Evolutionary conservation across 73 alveolate genomes (phyloP), one percentile per base, ranked within the genome.

Genomic region (Breviolum minutum): DNA sequence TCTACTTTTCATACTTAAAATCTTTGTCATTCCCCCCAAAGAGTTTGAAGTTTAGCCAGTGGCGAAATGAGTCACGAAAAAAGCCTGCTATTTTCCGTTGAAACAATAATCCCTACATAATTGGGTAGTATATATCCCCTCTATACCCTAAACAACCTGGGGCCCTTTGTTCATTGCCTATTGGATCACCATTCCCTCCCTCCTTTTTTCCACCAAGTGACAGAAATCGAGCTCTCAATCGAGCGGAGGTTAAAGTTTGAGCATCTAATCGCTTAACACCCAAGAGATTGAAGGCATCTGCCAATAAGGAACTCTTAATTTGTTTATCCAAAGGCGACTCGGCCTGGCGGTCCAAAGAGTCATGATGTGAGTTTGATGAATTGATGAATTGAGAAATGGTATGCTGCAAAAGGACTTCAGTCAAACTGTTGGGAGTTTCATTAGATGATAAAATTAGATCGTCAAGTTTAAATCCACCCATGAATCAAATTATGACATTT

Each of bases 251-350:
- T 63, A 90, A 54, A 30, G 97, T 90, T 22, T 48, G 71, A 6
- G 97, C 88, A 12, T 90, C 97, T 87, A 90, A 26, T 29, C 85
- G 84, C 32, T 74, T 20, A 27, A 90, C 87, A 63, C 97, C 97
- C 29, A 90, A 71, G 64, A 86, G 94, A 26, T 90, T 70, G n/a
- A 66, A 63, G 70, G 84, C 95, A 22, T 97, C 99, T 11, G 98
- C 30, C 32, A 97, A 30, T 62, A 97, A 26, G 60, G 86, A 13
- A n/a, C 90, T 64, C 89, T 97, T 97, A 70, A 97, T 88, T 86
- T 85, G 98, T 32, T 70, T 66, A 87, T 97, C 99, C 89, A 97
- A 69, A 61, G 98, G 95, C 9, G 91, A 68, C 68, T 84, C 97
- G 11, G 99, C 95, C 94, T 84, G 73, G 12, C 63, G 12, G 5